Evolutionary conservation across 2,329 filamentous ascomycete species (phyloP).

Genomic region (Cytospora piceicola): DNA sequence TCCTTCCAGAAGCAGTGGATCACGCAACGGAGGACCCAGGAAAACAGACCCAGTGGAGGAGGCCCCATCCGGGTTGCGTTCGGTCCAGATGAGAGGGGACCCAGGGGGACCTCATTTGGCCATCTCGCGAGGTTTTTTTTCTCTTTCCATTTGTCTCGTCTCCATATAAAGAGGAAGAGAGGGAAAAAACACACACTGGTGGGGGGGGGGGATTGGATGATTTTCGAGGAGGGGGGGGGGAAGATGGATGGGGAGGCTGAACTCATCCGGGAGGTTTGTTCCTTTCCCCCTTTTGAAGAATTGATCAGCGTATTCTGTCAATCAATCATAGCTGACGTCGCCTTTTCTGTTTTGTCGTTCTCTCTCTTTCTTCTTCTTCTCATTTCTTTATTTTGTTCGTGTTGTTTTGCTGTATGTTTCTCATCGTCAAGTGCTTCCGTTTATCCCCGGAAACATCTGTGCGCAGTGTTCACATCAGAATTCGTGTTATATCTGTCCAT

Average conservation of each 20-base stretch:
- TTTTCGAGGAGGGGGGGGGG: no score
- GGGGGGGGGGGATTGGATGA: not conserved
- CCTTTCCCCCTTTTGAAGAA: not conserved
- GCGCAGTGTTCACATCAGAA: not conserved
- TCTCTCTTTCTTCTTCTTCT: no score
- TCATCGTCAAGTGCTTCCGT: no score
- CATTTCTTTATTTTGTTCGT: no score
- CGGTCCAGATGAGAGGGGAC: not conserved
- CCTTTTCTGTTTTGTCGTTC: no score
- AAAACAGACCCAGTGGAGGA: no score
- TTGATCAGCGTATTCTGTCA: not conserved
- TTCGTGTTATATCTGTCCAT: not conserved
- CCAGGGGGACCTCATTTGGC: not conserved
- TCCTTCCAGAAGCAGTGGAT: not conserved
- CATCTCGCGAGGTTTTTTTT: not conserved
- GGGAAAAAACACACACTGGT: not conserved
- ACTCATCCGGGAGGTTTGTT: not conserved
- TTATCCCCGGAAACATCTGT: not conserved
- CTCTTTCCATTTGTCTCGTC: not conserved
- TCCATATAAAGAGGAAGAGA: not conserved
- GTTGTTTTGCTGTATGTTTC: no score
- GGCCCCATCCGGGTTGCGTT: not conserved
- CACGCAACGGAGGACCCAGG: not conserved
- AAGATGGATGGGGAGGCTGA: not conserved
- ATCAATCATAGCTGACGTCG: no score